Evolutionary conservation across 345 rosid genomes (phyloP), one percentile per base, ranked within the genome.

Genomic region (Syzygium grande): DNA sequence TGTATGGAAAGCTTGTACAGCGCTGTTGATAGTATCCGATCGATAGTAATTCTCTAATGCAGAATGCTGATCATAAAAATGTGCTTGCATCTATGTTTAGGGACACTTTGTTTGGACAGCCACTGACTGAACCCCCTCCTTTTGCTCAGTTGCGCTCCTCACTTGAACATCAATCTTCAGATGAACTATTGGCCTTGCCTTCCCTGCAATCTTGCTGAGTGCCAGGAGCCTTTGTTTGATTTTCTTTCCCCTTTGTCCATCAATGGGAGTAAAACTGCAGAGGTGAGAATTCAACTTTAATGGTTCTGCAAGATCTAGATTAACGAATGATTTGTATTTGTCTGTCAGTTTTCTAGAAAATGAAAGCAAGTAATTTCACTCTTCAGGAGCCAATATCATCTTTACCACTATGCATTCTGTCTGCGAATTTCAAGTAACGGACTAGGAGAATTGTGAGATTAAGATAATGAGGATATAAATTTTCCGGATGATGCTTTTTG

Each of bases 161-260:
- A 96, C 91, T 65, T 94, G 94, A 98, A 98, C 91, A 96, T 98
- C 88, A 98, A 98, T 91, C 95, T 98, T 68, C 95, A 98, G 93
- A 98, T 98, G 99, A 98, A 96, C 89, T 98, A 96, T 89, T 98
- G 99, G 99, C 98, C 92, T 90, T 94, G 97, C 68, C 95, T 96
- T 89, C 93, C 99, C 84, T 94, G 95, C 94, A 96, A 98, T 90
- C 95, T 98, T 80, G 84, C 86, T 27, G 99, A 98, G 88, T 98
- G 98, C 87, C 98, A 96, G 80, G 98, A 96, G 86, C 99, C 98
- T 5, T 93, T 96, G 91, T 96, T 96, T 61, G 98, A 96, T 85
- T 98, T 91, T 86, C 93, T 94, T 56, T 90, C 94, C 84, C 91
- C 93, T 88, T 92, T 98, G 85, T 94, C 98, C 29, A 54, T 93